Evolutionary conservation across 805 yeast species (phyloP).

Genomic region (Hanseniaspora osmophila): DNA sequence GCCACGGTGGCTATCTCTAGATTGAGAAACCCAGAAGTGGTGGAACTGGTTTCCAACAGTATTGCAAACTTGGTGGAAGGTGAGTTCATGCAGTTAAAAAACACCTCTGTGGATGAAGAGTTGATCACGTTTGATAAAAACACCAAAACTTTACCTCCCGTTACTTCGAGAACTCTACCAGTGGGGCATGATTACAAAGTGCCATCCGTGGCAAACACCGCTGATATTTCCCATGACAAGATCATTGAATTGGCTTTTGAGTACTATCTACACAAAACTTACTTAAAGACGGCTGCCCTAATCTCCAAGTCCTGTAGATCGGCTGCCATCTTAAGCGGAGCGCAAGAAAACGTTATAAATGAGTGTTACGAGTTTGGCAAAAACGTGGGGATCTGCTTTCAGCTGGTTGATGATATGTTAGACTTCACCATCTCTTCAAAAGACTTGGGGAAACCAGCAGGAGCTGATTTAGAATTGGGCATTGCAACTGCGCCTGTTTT

Average conservation of each 20-base stretch:
- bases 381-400: conserved; percentile 88
- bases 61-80: conserved; percentile 97
- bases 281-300: conserved; percentile 84
- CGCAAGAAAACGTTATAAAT: conserved; percentile 61
- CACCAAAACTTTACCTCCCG: conserved; percentile 29
- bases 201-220: conserved; percentile 6
- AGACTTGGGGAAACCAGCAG: conserved; percentile 86
- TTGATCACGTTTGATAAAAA: conserved; percentile 19
- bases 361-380: conserved; percentile 83
- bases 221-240: conserved; percentile 37
- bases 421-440: conserved; percentile 84
- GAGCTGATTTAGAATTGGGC: conserved; percentile 87
- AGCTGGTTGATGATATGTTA: conserved; percentile 87
- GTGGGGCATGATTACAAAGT: conserved; percentile 45
- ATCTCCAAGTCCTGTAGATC: conserved; percentile 90
- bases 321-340: conserved; percentile 84
- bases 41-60: conserved; percentile 85
- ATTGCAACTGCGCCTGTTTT: conserved; percentile 94
- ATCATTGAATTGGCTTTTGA: conserved; percentile 84
- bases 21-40: conserved; percentile 90
- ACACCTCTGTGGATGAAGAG: conserved; percentile 58
- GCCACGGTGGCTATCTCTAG: conserved; percentile 94
- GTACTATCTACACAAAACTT: conserved; percentile 88
- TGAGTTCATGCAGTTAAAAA: conserved; percentile 95
- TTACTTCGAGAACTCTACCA: conserved; percentile 52